A percentile compares a stretch with the other conserved stretches of the same genome.
phyloP scores from a whole-genome alignment of 805 yeast species.

The Ogataea kodamae region DNA sequence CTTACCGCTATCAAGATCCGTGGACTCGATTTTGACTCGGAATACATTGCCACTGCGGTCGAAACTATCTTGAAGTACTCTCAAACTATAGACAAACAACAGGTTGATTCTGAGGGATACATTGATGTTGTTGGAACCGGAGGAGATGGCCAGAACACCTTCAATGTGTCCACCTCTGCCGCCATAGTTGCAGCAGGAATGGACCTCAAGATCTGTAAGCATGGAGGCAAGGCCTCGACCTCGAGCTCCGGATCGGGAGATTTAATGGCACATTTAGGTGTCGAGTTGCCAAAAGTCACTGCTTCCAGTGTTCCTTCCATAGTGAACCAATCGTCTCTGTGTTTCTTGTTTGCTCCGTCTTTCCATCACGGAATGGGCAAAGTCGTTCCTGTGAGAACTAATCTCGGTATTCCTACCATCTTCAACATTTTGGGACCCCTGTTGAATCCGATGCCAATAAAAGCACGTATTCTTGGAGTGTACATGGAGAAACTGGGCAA shows the following conservation, averaged over 20 bases:
- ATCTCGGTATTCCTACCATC: constrained; percentile 85
- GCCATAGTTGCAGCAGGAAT: constrained; percentile 95
- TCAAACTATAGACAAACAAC: constrained; percentile 43
- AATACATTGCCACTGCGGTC: constrained; percentile 83
- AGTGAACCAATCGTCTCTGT: constrained; percentile 48
- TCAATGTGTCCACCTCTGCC: constrained; percentile 91
- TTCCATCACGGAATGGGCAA: constrained; percentile 89
- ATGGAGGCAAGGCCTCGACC: constrained; percentile 96
- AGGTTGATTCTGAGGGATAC: constrained; percentile 48
- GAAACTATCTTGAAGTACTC: constrained; percentile 66
- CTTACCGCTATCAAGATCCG: constrained; percentile 70
- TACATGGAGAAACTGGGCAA: constrained; percentile 75
- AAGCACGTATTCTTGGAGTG: constrained; percentile 86
- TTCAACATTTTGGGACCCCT: constrained; percentile 94
- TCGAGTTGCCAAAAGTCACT: constrained; percentile 71
- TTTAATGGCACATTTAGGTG: constrained; percentile 73
- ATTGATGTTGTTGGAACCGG: constrained; percentile 98
- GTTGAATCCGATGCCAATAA: constrained; percentile 81
- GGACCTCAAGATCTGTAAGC: constrained; percentile 78
- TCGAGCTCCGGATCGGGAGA: constrained; percentile 95
- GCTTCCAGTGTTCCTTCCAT: constrained; percentile 56
- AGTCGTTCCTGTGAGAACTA: constrained; percentile 74
- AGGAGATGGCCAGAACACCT: constrained; percentile 97
- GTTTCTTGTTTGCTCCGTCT: constrained; percentile 85
- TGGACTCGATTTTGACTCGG: constrained; percentile 78